A percentile compares a stretch with the other conserved stretches of the same genome.
These are phyloP conservation scores for Aureobasidium sp. DNA, from an alignment of 2,329 filamentous ascomycete species.

Conservation along the genomic window DNA sequence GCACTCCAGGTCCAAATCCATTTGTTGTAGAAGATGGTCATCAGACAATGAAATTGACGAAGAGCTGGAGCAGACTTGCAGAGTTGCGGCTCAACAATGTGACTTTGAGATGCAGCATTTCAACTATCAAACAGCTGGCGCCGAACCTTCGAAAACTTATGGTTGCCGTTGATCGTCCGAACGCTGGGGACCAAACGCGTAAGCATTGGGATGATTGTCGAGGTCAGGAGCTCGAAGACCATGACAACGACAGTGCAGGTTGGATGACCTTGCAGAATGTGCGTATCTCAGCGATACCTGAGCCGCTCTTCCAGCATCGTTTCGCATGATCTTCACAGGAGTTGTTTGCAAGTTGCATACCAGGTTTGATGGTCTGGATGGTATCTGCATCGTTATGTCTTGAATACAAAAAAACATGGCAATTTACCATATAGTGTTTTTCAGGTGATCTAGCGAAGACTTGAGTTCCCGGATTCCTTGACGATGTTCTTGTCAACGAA, in stretches of 20 bases:
- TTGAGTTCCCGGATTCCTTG: neutral
- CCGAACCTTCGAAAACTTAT: neutral
- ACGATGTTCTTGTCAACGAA: neutral
- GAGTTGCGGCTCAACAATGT: neutral
- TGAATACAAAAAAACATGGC: neutral
- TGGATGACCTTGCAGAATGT: neutral
- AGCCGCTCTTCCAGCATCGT: neutral
- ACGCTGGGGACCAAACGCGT: neutral
- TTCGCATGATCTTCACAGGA: neutral
- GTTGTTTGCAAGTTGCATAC: neutral
- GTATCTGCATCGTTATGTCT: neutral
- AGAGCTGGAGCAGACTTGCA: neutral
- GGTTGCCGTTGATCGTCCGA: neutral
- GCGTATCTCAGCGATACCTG: neutral
- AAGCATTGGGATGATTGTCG: neutral
- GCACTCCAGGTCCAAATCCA: slow-evolving; percentile 22
- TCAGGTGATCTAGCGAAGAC: neutral
- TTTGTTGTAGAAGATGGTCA: slow-evolving; percentile 7
- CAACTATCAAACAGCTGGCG: neutral
- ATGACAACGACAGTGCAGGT: neutral
- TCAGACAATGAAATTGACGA: neutral
- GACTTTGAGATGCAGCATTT: neutral
- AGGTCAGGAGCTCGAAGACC: neutral
- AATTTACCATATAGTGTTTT: neutral
- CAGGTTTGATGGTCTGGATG: neutral